These are phyloP conservation scores for Globisporangium abappressorium DNA, from an alignment of 352 stramenopile genomes.

Conservation along the genomic window DNA sequence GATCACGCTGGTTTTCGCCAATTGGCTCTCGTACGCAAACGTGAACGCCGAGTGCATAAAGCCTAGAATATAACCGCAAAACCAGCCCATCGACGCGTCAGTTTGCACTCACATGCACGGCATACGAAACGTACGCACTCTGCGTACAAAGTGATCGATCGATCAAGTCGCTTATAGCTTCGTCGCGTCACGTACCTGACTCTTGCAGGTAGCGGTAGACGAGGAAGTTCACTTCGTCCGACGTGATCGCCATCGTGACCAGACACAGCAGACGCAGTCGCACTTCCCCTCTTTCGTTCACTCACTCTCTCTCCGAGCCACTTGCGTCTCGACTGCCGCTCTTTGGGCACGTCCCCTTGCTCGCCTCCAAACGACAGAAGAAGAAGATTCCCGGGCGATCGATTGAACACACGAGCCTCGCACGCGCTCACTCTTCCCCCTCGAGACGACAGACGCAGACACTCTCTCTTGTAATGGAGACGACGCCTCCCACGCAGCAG, in stretches of 20 bases:
- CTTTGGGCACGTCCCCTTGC: not conserved
- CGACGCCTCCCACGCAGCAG: not conserved
- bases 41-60: slow-evolving; percentile 98
- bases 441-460: not conserved
- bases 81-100: not conserved
- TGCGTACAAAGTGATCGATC: not conserved
- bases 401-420: not conserved
- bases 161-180: not conserved
- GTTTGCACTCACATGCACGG: too few species aligned
- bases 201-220: slow-evolving; percentile 98
- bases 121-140: not conserved
- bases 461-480: not conserved
- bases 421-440: not conserved
- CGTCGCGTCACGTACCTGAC: slow-evolving; percentile 64
- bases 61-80: slow-evolving; percentile 30
- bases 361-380: not conserved
- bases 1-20: slow-evolving; percentile 92
- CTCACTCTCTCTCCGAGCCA: not conserved
- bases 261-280: not conserved
- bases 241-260: slow-evolving; percentile 84
- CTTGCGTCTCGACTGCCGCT: not conserved
- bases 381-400: slow-evolving; percentile 2
- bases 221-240: slow-evolving; percentile 98
- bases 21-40: slow-evolving; percentile 97
- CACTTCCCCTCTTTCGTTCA: not conserved